Evolutionary conservation across 352 stramenopile species (phyloP), one percentile per base, ranked within the genome.

Genomic region (Globisporangium orthogonon): DNA sequence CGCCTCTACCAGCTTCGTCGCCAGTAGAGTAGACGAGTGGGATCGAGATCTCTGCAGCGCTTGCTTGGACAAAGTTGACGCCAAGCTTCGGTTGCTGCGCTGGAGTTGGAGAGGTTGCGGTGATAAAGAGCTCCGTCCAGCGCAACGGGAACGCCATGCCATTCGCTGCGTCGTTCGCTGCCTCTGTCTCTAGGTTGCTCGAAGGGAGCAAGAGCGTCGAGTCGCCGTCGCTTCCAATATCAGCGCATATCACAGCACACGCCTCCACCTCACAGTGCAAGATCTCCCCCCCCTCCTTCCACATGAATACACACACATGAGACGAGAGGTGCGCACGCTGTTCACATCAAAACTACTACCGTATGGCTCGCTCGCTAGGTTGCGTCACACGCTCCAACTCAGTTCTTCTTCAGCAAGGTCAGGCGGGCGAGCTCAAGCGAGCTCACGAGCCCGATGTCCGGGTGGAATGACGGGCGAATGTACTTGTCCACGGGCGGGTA

Each of bases 401-500:
- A 23, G 23, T 23, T 23, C 23, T 60, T 61, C 44, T 74, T 62
- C 45, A 80, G 52, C 47, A 90, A 67, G 56, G 75, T 72, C 13
- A 89, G 61, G n/a, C 82, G 81, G 2, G 84, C 81, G 43, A 94
- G 71, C 66, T 91, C 81, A 31, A 91, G 61, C 60, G 84, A 89
- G 63, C 84, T 91, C 58, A 94, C 83, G 52, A 94, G 81, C 14
- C 85, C 85, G 56, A 92, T 89, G 52, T 87, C 58, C 47, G 72
- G 61, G 74, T 94, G 83, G 73, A 94, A 91, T 45, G 85, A 94
- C 15, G 81, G 70, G 45, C 79, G 81, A 65, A 94, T 94, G 70
- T 91, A 92, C 56, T 76, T 69, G 37, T 81, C 69, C 46, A 92
- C 65, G 2, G 75, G 64, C 37, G 84, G 84, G 67, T 91, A 86